phyloP scores from a whole-genome alignment of 2,329 filamentous ascomycete genomes.

The Huntiella bhutanensis region DNA sequence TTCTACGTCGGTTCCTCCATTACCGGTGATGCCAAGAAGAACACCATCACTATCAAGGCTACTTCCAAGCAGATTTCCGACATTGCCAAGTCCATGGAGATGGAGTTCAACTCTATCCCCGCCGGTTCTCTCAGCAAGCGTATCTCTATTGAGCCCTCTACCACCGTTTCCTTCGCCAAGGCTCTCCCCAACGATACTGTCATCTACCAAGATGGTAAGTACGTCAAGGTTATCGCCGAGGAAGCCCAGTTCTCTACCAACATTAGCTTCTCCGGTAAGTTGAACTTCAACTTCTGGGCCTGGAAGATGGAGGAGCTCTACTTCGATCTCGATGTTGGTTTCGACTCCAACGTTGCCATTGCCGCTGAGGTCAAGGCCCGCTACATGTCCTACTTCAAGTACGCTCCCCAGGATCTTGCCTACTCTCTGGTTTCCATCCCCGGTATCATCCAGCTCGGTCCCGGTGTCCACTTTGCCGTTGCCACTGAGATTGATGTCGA shows the following conservation, averaged over 20 bases:
- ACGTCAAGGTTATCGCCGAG: constrained; percentile 20
- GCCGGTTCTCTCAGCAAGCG: constrained; percentile 14
- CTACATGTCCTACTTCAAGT: constrained; percentile 19
- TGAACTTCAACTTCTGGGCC: constrained; percentile 22
- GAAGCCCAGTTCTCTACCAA: constrained; percentile 19
- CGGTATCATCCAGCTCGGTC: constrained; percentile 21
- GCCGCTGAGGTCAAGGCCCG: constrained; percentile 19
- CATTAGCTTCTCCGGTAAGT: constrained; percentile 23
- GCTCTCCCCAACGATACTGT: constrained; percentile 14
- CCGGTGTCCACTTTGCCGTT: constrained; percentile 20
- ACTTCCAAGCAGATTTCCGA: constrained; percentile 18
- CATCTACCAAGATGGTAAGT: constrained; percentile 17
- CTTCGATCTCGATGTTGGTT: constrained; percentile 24
- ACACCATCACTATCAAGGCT: constrained; percentile 17
- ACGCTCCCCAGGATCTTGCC: constrained; percentile 19
- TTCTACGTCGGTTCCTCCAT: constrained; percentile 20
- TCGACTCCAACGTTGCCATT: constrained; percentile 21
- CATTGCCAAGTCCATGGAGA: constrained; percentile 14
- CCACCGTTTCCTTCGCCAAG: constrained; percentile 13
- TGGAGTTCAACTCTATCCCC: constrained; percentile 16
- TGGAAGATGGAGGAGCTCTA: constrained; percentile 20
- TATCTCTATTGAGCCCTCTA: constrained; percentile 15
- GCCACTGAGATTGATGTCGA: constrained; percentile 20
- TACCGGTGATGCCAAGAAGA: constrained; percentile 13
- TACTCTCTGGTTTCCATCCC: constrained; percentile 23